These are phyloP conservation scores for Beauveria asiatica DNA, from an alignment of 2,329 filamentous ascomycete genomes.

Conservation along the genomic window DNA sequence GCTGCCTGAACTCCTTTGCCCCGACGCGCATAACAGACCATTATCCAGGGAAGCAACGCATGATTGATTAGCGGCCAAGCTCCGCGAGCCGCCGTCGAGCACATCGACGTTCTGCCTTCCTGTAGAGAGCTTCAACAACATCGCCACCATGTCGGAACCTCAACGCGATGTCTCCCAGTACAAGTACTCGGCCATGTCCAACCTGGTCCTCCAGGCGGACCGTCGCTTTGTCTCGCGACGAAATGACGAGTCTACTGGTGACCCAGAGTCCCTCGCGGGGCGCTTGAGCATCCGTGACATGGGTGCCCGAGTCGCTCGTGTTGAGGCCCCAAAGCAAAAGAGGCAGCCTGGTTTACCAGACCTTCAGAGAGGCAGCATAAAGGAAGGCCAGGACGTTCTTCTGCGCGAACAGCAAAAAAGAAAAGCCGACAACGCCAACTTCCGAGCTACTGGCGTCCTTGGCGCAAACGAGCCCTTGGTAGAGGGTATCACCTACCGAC, in stretches of 20 bases:
- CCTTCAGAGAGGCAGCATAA: constrained; percentile 65
- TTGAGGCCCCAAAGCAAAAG: constrained; percentile 72
- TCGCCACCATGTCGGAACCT: constrained; percentile 60
- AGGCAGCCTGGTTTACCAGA: constrained; percentile 60
- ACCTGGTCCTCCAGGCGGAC: constrained; percentile 99
- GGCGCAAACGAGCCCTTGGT: constrained; percentile 79
- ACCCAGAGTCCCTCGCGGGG: constrained; percentile 93
- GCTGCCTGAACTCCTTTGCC: not conserved
- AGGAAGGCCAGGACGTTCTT: constrained; percentile 76
- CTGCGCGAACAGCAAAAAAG: constrained; percentile 79
- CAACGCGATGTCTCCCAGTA: constrained; percentile 86
- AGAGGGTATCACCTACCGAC: constrained; percentile 86
- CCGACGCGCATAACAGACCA: not conserved
- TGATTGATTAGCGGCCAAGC: constrained; percentile 10
- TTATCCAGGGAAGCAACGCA: not conserved
- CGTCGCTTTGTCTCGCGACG: constrained; percentile 88
- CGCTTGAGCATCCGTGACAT: constrained; percentile 91
- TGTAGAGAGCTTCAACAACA: constrained; percentile 11
- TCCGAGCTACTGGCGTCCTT: constrained; percentile 67
- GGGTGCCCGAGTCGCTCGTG: constrained; percentile 75
- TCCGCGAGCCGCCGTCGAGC: constrained; percentile 12
- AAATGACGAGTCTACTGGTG: constrained; percentile 90
- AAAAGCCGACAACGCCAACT: constrained; percentile 62
- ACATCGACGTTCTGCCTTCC: constrained; percentile 10
- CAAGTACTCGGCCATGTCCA: constrained; percentile 99